Base-by-base conservation (phyloP, 163 green algal species). In the Chlorella variabilis region DNA sequence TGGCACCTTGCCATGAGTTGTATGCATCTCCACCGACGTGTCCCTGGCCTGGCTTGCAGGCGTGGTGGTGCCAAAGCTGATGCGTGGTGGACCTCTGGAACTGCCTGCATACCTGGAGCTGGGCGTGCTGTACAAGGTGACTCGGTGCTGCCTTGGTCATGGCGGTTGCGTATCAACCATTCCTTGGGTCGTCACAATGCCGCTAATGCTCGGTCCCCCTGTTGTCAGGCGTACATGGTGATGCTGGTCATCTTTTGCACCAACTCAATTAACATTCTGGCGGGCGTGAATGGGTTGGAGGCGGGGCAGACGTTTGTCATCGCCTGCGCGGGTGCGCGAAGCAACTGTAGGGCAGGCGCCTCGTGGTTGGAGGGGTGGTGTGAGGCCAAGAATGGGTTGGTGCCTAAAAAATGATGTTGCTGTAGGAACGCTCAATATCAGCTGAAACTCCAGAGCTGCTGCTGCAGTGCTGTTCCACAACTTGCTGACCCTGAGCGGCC, bases 231-330 rank as follows among this genome's bases (percentile, higher is more conserved):
- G 39, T 98, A 95, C 91, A 99, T 99, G 93, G 90, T 97, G 0
- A 67, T 92, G 78, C 85, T 99, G 1, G 94, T 92, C 48, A 96
- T 99, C 58, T 99, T 99, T 84, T 98, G 93, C 91, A 96, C 97
- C 71, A 99, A 99, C 87, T 93, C 91, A 56, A 98, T 99, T 88
- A 99, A 99, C 89, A 99, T 99, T 79, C 87, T 99, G 38, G 97
- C 94, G 13, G 95, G 95, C 15, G 91, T 99, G 15, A 99, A 99
- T 80, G 97, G 98, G 0, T 85, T 99, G 33, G 96, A 98, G 78
- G 95, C 90, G 8, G 97, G 97, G 15, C 97, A 99, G 88, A 98
- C 95, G 4, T 94, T 98, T 80, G 87, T 99, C 69, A 95, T 99
- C 8, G 90, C 94, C 0, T 94, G 61, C n/a, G 89, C 73, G 25